Conservation (phyloP, 2,329 filamentous ascomycete species). For the Dryadomyces quercus-mongolicae region DNA sequence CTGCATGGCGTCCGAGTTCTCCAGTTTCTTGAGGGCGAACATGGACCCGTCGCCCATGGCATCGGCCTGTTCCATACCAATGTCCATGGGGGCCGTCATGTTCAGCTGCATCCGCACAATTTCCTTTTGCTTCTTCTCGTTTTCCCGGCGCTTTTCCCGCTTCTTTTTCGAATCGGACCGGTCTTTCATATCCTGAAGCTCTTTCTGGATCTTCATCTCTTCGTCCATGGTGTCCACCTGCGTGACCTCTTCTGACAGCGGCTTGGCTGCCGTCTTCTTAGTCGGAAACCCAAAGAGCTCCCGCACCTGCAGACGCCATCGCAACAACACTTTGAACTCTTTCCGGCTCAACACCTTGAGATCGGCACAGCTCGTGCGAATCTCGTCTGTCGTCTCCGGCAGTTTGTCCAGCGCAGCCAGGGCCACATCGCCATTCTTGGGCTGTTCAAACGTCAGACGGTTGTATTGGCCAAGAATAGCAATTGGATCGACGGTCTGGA, state of each 20-base stretch:
- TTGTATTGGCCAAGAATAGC: slow-evolving; percentile 81
- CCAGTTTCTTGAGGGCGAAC: slow-evolving; percentile 73
- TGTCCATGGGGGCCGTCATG: slow-evolving; percentile 92
- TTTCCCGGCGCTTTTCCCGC: slow-evolving; percentile 74
- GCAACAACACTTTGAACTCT: slow-evolving; percentile 81
- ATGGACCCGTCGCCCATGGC: slow-evolving; percentile 70
- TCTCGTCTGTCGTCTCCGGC: slow-evolving; percentile 75
- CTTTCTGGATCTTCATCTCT: slow-evolving; percentile 79
- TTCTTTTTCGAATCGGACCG: slow-evolving; percentile 66
- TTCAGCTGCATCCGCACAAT: slow-evolving; percentile 95
- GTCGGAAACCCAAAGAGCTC: slow-evolving; percentile 80
- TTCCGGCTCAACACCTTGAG: slow-evolving; percentile 85
- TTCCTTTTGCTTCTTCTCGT: slow-evolving; percentile 88
- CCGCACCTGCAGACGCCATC: slow-evolving; percentile 79
- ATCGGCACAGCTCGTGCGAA: slow-evolving; percentile 66
- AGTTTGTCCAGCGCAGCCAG: slow-evolving; percentile 76
- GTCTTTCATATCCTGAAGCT: slow-evolving; percentile 72
- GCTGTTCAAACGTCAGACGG: slow-evolving; percentile 69
- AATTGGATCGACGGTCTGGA: slow-evolving; percentile 87
- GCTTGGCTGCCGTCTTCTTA: slow-evolving; percentile 48
- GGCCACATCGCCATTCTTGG: slow-evolving; percentile 72
- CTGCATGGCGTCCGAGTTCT: slow-evolving; percentile 59
- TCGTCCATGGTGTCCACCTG: slow-evolving; percentile 88
- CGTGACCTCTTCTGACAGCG: slow-evolving; percentile 57
- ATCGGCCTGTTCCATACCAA: slow-evolving; percentile 78